Conservation (phyloP, 306 rosid species). For the Quercus dentata region DNA sequence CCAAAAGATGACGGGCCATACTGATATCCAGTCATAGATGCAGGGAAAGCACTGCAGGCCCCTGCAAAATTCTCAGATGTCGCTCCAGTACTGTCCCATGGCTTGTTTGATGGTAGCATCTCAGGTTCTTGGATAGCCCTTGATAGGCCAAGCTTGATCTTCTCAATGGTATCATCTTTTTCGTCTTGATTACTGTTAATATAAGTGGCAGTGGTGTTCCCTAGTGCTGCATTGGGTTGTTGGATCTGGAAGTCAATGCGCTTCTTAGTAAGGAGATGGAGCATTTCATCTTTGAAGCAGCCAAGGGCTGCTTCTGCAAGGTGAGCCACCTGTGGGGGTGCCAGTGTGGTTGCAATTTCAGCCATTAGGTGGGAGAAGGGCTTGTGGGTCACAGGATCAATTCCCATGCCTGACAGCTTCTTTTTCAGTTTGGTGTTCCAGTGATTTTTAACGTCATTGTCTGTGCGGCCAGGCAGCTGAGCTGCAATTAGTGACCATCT, state of each 20-base stretch:
- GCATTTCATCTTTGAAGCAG: constrained; percentile 85
- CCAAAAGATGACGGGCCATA: constrained; percentile 48
- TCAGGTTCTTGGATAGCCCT: constrained; percentile 73
- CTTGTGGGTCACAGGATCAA: constrained; percentile 82
- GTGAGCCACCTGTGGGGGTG: constrained; percentile 76
- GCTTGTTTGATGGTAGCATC: constrained; percentile 45
- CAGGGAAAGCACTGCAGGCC: constrained; percentile 59
- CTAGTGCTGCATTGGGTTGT: constrained; percentile 33
- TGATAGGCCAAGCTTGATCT: constrained; percentile 69
- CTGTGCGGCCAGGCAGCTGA: constrained; percentile 76
- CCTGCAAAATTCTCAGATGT: constrained; percentile 44
- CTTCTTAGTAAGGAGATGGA: constrained; percentile 71
- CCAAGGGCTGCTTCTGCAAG: constrained; percentile 88
- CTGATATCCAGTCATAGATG: constrained; percentile 49
- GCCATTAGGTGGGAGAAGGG: constrained; percentile 86
- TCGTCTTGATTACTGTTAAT: constrained; percentile 49
- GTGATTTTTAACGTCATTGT: constrained; percentile 78
- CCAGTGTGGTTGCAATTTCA: constrained; percentile 82
- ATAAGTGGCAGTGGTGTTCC: constrained; percentile 35
- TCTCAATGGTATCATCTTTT: constrained; percentile 47
- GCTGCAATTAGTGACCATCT: constrained; percentile 91
- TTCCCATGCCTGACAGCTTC: constrained; percentile 75
- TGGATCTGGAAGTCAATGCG: constrained; percentile 68
- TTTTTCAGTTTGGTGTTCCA: constrained; percentile 82
- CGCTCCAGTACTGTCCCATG: constrained; percentile 57